Percentiles rank a stretch among this genome's conserved stretches.
phyloP scores from a whole-genome alignment of 208 protist genomes.

The Trichomonas vaginalis region DNA sequence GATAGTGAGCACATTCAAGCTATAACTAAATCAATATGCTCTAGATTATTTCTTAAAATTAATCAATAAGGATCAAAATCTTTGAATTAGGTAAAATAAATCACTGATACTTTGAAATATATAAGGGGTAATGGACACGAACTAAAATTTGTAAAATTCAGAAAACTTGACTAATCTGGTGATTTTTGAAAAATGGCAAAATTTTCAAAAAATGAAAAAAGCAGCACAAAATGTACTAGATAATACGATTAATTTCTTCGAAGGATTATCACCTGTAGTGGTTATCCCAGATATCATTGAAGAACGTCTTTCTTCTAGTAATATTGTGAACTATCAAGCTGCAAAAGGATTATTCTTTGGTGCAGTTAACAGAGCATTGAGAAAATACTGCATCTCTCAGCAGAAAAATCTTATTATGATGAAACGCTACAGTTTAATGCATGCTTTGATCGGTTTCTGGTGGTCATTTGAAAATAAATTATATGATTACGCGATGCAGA shows the following conservation, averaged over 20 bases:
- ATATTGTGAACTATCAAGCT: background rate
- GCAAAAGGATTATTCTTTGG: background rate
- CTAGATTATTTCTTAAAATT: no score
- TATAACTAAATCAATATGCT: no score
- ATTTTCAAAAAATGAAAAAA: background rate
- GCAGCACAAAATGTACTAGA: background rate
- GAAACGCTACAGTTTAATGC: background rate
- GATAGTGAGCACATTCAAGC: no score
- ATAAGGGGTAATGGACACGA: no score
- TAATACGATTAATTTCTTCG: background rate
- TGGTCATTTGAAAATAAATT: background rate
- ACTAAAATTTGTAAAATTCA: no score
- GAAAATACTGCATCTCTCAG: background rate
- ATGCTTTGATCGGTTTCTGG: background rate
- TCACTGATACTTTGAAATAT: no score
- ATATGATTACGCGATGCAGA: background rate
- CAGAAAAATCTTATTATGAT: background rate
- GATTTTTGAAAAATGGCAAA: no score
- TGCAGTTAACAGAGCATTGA: background rate
- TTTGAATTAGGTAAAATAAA: no score
- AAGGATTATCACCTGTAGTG: background rate
- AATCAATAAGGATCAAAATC: no score
- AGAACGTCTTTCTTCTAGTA: background rate
- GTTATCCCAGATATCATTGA: background rate
- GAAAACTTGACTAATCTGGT: no score